Conservation (phyloP, 164 flowering plant genomes). For the Stephania japonica region DNA sequence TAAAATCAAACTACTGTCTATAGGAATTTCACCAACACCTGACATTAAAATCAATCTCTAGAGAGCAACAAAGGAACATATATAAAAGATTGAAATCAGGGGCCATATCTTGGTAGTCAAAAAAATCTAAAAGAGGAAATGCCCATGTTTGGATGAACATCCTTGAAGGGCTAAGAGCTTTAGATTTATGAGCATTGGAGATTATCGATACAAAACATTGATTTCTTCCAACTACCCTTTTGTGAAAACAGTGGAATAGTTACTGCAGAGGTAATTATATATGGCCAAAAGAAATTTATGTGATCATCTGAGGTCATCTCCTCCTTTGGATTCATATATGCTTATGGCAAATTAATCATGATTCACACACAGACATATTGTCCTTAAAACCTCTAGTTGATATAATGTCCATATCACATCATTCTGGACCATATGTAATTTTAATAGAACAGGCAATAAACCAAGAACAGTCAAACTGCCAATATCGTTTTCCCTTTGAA, state of each 20-base stretch:
- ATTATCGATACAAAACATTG: too few species aligned
- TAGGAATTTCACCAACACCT: constrained; percentile 12
- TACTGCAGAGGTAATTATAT: too few species aligned
- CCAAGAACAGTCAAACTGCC: constrained; percentile 6
- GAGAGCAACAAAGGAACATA: not conserved
- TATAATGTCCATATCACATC: not conserved
- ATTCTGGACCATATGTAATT: not conserved
- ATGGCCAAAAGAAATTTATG: not conserved
- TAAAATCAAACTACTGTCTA: constrained; percentile 19
- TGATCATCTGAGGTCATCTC: not conserved
- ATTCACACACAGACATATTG: not conserved
- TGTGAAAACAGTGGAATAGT: not conserved
- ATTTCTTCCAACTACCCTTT: not conserved
- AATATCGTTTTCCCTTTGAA: not conserved
- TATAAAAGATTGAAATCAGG: not conserved
- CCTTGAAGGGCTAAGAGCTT: not conserved
- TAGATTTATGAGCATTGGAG: not conserved
- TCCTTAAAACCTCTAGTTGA: not conserved
- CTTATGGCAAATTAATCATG: not conserved
- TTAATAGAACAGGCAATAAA: not conserved
- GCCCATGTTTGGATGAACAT: not conserved
- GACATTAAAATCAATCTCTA: not conserved
- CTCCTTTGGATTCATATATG: not conserved
- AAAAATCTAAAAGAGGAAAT: not conserved
- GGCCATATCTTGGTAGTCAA: not conserved